Evolutionary conservation across 2,329 filamentous ascomycete genomes (phyloP).

Genomic region (Cladosporium sphaerospermum): DNA sequence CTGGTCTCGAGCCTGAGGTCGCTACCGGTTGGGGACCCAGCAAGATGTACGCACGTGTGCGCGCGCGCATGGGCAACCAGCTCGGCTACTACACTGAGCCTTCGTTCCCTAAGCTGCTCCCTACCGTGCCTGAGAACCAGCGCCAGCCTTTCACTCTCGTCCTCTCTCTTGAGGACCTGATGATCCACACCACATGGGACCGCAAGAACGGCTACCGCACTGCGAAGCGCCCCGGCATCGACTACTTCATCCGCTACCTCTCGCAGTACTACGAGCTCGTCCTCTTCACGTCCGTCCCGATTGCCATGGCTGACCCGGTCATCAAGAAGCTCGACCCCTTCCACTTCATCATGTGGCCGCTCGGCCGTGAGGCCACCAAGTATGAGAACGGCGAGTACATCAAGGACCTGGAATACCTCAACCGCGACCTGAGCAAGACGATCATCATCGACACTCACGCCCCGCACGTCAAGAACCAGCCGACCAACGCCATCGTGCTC

Average conservation of each 20-base stretch:
- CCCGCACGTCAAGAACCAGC: slow-evolving; percentile 76
- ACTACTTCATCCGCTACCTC: slow-evolving; percentile 95
- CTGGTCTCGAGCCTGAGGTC: slow-evolving; percentile 51
- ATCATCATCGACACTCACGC: slow-evolving; percentile 87
- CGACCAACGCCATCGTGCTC: slow-evolving; percentile 91
- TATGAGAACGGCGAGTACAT: slow-evolving; percentile 95
- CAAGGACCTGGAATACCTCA: slow-evolving; percentile 98
- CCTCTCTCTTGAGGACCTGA: slow-evolving; percentile 83
- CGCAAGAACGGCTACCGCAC: slow-evolving; percentile 92
- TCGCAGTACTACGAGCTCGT: slow-evolving; percentile 98
- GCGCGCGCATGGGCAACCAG: slow-evolving; percentile 66
- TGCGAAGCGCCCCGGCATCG: slow-evolving; percentile 88
- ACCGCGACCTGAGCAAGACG: slow-evolving; percentile 90
- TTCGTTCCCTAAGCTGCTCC: slow-evolving; percentile 86
- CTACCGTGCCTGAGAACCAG: slow-evolving; percentile 69
- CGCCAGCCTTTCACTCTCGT: slow-evolving; percentile 88
- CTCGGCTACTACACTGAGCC: slow-evolving; percentile 94
- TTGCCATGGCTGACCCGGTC: slow-evolving; percentile 76
- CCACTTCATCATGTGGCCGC: slow-evolving; percentile 88
- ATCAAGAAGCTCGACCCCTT: slow-evolving; percentile 92
- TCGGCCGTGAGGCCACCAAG: slow-evolving; percentile 94
- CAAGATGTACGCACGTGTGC: slow-evolving; percentile 75
- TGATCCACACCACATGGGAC: slow-evolving; percentile 92
- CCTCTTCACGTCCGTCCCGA: slow-evolving; percentile 85
- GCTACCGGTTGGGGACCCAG: slow-evolving; percentile 72